Percentiles rank a stretch among this genome's conserved stretches.
Evolutionary conservation across 768 basidiomycete genomes (phyloP).

Genomic region (Xerocomellus intermedius): DNA sequence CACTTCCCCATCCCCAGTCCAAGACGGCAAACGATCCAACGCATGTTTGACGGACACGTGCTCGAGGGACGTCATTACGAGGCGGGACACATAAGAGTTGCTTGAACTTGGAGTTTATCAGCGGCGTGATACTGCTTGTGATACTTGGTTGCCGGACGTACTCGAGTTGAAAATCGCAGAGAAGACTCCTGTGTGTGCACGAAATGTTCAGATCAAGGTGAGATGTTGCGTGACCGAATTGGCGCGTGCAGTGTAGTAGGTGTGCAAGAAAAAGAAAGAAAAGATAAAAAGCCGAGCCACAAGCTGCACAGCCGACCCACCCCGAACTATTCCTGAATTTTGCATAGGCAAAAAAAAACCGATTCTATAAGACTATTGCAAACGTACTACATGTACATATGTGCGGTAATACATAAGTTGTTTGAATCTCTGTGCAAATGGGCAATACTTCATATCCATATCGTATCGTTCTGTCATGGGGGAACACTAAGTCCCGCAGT

Average conservation of each 20-base stretch:
- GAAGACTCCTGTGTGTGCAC: not conserved
- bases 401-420: slow-evolving; percentile 28
- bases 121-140: not conserved
- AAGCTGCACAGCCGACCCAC: not conserved
- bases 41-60: slow-evolving; percentile 20
- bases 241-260: not conserved
- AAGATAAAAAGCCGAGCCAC: not conserved
- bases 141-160: not conserved
- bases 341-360: not conserved
- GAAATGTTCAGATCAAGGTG: not conserved
- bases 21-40: not conserved
- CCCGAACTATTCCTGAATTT: not conserved
- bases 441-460: slow-evolving; percentile 22
- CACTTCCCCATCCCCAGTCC: not conserved
- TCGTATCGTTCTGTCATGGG: slow-evolving; percentile 17
- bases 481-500: not conserved
- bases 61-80: slow-evolving; percentile 29
- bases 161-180: not conserved
- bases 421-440: slow-evolving; percentile 16
- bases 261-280: not conserved
- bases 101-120: not conserved
- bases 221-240: not conserved
- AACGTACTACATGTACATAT: slow-evolving; percentile 28
- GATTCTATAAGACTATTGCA: slow-evolving; percentile 20
- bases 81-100: slow-evolving; percentile 16